Conservation (phyloP, 305 asterid species). For the Solanum hybrid region DNA sequence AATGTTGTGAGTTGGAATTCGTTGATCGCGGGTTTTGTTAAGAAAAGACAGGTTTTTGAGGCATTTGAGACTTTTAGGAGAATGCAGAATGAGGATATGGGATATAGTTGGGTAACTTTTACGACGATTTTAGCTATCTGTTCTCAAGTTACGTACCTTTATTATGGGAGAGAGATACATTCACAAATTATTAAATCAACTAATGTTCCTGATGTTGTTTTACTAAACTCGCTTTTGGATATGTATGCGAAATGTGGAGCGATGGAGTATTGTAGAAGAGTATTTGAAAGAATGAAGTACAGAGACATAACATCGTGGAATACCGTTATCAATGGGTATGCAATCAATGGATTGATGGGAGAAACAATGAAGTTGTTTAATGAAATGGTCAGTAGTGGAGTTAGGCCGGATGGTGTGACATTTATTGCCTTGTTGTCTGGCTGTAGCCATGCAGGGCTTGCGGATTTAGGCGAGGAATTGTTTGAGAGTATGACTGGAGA, state of each 20-base stretch:
- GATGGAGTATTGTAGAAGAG: constrained; percentile 27
- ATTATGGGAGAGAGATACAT: constrained; percentile 40
- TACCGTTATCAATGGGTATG: constrained; percentile 37
- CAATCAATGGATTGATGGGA: constrained; percentile 29
- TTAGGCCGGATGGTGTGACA: constrained; percentile 32
- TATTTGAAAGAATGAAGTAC: constrained; percentile 27
- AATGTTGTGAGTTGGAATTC: constrained; percentile 46
- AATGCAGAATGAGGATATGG: constrained; percentile 32
- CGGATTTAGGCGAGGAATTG: constrained; percentile 26
- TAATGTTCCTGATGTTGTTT: constrained; percentile 23
- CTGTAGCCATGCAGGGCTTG: constrained; percentile 40
- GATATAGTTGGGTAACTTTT: constrained; percentile 43
- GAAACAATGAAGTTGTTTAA: constrained; percentile 24
- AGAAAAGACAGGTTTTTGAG: constrained; percentile 29
- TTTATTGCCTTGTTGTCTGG: constrained; percentile 38
- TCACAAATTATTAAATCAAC: constrained; percentile 29
- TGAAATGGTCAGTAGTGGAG: constrained; percentile 25
- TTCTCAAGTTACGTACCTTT: constrained; percentile 26
- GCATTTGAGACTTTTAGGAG: constrained; percentile 33
- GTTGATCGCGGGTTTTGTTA: constrained; percentile 23
- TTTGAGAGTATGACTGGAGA: constrained; percentile 32
- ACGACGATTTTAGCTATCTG: constrained; percentile 25
- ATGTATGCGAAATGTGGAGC: constrained; percentile 45
- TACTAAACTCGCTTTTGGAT: constrained; percentile 36
- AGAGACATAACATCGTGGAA: constrained; percentile 40